phyloP scores from a whole-genome alignment of 805 yeast genomes.

The Wickerhamomyces silvicola region DNA sequence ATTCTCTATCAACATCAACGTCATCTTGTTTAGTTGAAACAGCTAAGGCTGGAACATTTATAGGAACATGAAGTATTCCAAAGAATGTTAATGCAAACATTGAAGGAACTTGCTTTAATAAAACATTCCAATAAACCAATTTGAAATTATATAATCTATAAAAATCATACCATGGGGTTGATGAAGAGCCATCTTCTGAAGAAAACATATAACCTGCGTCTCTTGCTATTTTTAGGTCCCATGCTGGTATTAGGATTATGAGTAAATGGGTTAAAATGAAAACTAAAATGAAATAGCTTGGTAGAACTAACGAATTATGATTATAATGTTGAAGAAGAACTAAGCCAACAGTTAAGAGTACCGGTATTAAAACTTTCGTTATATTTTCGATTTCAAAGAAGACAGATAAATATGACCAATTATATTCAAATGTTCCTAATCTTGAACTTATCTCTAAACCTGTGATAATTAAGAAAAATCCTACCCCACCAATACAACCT shows the following conservation, averaged over 20 bases:
- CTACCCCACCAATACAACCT: constrained; percentile 98
- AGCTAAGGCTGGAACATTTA: constrained; percentile 95
- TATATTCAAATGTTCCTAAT: constrained; percentile 63
- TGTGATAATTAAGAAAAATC: constrained; percentile 83
- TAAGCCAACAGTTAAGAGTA: constrained; percentile 53
- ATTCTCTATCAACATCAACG: constrained; percentile 85
- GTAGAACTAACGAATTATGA: constrained; percentile 71
- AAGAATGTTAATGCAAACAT: constrained; percentile 95
- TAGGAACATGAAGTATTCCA: constrained; percentile 94
- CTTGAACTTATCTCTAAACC: constrained; percentile 90
- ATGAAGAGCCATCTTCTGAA: constrained; percentile 40
- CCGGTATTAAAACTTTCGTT: constrained; percentile 67
- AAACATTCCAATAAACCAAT: constrained; percentile 67
- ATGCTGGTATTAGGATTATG: constrained; percentile 56
- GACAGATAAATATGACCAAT: constrained; percentile 44
- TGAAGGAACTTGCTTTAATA: constrained; percentile 71
- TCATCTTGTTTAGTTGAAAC: constrained; percentile 78
- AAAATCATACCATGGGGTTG: constrained; percentile 87
- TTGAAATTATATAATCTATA: constrained; percentile 66
- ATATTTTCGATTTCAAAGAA: constrained; percentile 40
- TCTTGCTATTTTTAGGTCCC: constrained; percentile 58
- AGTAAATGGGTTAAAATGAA: constrained; percentile 64
- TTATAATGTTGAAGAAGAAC: constrained; percentile 53
- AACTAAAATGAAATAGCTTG: constrained; percentile 69
- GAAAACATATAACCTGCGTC: constrained; percentile 80